Conservation (phyloP, 2,329 filamentous ascomycete genomes). For the Capronia americana region DNA sequence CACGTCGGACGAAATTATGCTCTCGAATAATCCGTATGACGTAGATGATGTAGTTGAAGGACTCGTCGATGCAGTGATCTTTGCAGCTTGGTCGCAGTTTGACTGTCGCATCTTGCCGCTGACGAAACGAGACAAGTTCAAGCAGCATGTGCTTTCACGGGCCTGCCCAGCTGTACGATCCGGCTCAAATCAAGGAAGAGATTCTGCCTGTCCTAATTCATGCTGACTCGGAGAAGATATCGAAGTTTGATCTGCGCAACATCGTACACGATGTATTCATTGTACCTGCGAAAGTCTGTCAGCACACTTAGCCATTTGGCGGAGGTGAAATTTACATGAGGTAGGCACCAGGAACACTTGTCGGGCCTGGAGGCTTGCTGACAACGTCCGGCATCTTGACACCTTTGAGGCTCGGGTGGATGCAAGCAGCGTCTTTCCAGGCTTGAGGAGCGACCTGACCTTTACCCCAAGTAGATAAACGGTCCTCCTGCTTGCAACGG, state of each 20-base stretch:
- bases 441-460: constrained; percentile 67
- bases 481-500: constrained; percentile 64
- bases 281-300: constrained; percentile 39
- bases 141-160: background rate
- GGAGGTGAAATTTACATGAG: constrained; percentile 16
- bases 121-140: background rate
- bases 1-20: background rate
- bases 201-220: constrained; percentile 36
- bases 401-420: constrained; percentile 70
- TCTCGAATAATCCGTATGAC: background rate
- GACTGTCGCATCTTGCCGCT: background rate
- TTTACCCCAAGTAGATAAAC: constrained; percentile 73
- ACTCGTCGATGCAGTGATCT: background rate
- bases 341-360: constrained; percentile 26
- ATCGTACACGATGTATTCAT: constrained; percentile 59
- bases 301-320: too few species aligned
- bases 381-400: constrained; percentile 63
- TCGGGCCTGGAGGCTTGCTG: constrained; percentile 24
- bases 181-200: background rate
- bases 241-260: constrained; percentile 55
- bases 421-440: constrained; percentile 77
- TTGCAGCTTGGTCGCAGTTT: background rate
- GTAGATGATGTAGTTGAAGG: background rate
- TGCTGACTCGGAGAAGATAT: constrained; percentile 54
- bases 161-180: background rate